A percentile compares a stretch with the other conserved stretches of the same genome.
Conservation (phyloP, 495 filamentous ascomycete genomes). For the Opeltia flavorubescens region DNA sequence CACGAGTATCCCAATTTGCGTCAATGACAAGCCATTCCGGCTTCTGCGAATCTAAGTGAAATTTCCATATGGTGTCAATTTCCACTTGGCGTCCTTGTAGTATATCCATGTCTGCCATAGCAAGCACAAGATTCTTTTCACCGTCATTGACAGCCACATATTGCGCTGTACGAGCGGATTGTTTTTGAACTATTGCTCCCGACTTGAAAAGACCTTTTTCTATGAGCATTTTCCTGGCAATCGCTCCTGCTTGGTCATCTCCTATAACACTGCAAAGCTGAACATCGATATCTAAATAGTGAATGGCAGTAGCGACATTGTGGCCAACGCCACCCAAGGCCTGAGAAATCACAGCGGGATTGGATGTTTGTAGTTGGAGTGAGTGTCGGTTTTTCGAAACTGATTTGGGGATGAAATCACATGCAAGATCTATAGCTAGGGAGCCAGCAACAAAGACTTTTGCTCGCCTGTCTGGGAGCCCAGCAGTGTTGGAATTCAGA, state of each 20-base stretch:
- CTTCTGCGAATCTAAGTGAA: conserved; percentile 35
- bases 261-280: conserved; percentile 65
- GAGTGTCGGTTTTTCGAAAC: conserved; percentile 15
- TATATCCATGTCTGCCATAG: conserved; percentile 92
- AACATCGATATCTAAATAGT: conserved; percentile 41
- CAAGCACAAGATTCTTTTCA: conserved; percentile 65
- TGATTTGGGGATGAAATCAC: conserved; percentile 48
- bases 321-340: conserved; percentile 88
- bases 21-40: conserved; percentile 70
- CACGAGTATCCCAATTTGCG: conserved; percentile 58
- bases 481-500: neutral
- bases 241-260: conserved; percentile 61
- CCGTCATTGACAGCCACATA: conserved; percentile 82
- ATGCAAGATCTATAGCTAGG: conserved; percentile 75
- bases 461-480: conserved; percentile 2
- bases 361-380: conserved; percentile 68
- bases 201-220: conserved; percentile 46
- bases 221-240: conserved; percentile 47
- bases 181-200: conserved; percentile 43
- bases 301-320: conserved; percentile 74
- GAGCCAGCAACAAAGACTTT: conserved; percentile 82
- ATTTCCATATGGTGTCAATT: conserved; percentile 43
- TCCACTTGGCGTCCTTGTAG: conserved; percentile 39
- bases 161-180: conserved; percentile 57
- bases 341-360: conserved; percentile 64